Evolutionary conservation across 106 monocot genomes (phyloP).

Genomic region (Dioscorea dumetorum): DNA sequence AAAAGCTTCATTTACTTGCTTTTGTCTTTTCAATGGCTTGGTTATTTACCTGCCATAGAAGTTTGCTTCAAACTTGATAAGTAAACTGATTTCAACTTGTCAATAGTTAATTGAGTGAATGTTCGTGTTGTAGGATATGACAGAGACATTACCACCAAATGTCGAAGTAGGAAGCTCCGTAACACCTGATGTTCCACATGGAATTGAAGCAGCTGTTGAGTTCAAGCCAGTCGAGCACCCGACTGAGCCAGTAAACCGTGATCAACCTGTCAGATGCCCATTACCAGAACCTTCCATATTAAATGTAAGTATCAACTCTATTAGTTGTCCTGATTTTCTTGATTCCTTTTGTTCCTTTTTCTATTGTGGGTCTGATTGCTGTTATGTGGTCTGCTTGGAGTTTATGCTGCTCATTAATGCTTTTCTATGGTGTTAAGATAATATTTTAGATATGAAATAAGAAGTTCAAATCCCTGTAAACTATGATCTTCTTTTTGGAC

Average conservation of each 20-base stretch:
- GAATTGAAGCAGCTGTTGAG: constrained; percentile 5
- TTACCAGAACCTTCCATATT: constrained; percentile 10
- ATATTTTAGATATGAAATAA: too few relatives aligned
- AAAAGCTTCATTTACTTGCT: not conserved
- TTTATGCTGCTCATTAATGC: not conserved
- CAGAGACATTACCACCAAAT: not conserved
- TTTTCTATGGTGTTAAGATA: not conserved
- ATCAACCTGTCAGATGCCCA: constrained; percentile 11
- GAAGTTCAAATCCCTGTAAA: too few relatives aligned
- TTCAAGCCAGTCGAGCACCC: constrained; percentile 14
- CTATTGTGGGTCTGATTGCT: not conserved
- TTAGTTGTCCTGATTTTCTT: not conserved
- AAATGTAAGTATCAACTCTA: constrained; percentile 3
- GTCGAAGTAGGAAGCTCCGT: not conserved
- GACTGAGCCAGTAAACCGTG: constrained; percentile 5
- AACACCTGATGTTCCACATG: constrained; percentile 2
- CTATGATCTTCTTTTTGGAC: too few relatives aligned
- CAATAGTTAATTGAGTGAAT: not conserved
- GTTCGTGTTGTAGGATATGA: not conserved
- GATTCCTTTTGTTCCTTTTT: not conserved
- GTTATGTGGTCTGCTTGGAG: not conserved
- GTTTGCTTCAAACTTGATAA: not conserved
- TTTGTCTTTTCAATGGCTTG: not conserved
- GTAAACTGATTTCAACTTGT: not conserved
- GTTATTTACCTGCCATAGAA: not conserved